Evolutionary conservation across 352 stramenopile species (phyloP).

Genomic region (Peronospora belbahrii): DNA sequence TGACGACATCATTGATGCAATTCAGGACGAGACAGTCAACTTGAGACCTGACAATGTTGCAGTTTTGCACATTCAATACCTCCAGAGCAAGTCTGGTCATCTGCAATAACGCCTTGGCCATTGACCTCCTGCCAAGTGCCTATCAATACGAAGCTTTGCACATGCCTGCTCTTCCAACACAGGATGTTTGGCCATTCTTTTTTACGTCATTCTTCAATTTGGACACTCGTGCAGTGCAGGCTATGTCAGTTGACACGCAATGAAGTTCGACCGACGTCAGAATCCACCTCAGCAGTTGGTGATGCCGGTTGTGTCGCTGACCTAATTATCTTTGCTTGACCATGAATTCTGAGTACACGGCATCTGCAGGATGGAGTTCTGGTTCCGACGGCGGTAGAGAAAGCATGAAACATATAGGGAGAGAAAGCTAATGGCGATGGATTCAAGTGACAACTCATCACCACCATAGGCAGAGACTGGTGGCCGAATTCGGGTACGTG

Average conservation of each 20-base stretch:
- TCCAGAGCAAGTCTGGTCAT: neutral
- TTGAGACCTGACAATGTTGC: neutral
- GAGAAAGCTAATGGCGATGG: constrained; percentile 54
- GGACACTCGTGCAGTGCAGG: too few species aligned
- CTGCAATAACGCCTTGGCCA: neutral
- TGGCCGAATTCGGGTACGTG: constrained; percentile 44
- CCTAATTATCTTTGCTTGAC: constrained; percentile 2
- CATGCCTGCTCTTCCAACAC: neutral
- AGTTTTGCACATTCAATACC: neutral
- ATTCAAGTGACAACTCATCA: constrained; percentile 18
- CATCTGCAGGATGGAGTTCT: constrained; percentile 11
- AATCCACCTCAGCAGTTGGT: neutral
- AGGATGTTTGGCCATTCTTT: neutral
- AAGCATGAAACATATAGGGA: constrained; percentile 31
- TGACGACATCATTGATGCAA: neutral
- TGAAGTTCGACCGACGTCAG: constrained; percentile 19
- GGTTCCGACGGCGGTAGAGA: constrained; percentile 15
- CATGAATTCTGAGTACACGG: constrained; percentile 21
- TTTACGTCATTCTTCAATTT: constrained; percentile 20
- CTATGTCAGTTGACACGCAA: too few species aligned
- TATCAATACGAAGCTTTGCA: neutral
- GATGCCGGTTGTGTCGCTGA: neutral
- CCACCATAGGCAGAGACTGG: constrained; percentile 57
- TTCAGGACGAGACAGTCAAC: neutral
- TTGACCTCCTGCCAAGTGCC: too few species aligned